These are phyloP conservation scores for Erodium trifolium DNA, from an alignment of 441 rosid species.

Conservation along the genomic window DNA sequence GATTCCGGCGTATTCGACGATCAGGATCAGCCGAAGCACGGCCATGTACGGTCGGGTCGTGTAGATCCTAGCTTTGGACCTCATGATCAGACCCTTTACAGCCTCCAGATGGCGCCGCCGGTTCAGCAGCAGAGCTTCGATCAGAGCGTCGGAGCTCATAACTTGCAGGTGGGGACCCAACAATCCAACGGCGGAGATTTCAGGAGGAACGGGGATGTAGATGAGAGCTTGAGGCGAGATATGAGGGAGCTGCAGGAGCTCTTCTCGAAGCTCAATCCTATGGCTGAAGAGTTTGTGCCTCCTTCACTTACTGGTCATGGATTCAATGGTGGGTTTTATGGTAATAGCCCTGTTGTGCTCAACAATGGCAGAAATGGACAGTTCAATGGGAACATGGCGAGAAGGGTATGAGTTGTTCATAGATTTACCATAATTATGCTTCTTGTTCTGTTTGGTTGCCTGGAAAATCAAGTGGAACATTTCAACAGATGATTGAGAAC, in stretches of 20 bases:
- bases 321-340: conserved; percentile 30
- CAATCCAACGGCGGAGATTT: conserved; percentile 28
- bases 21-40: conserved; percentile 34
- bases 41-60: conserved; percentile 20
- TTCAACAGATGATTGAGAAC: background rate
- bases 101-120: conserved; percentile 4
- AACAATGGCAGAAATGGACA: conserved; percentile 25
- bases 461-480: background rate
- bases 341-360: conserved; percentile 24
- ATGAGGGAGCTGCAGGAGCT: conserved; percentile 74
- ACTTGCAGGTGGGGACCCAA: background rate
- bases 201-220: conserved; percentile 24
- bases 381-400: conserved; percentile 32
- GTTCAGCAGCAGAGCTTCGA: conserved; percentile 12
- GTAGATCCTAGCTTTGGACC: conserved; percentile 25
- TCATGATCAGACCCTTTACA: conserved; percentile 31
- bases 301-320: conserved; percentile 41
- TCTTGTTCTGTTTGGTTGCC: conserved; percentile 3
- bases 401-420: conserved; percentile 35
- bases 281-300: conserved; percentile 88
- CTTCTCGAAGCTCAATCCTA: conserved; percentile 80
- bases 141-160: conserved; percentile 7
- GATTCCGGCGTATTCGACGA: conserved; percentile 34
- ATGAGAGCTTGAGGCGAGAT: conserved; percentile 42
- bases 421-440: background rate